Evolutionary conservation across 2,329 filamentous ascomycete genomes (phyloP), one percentile per base, ranked within the genome.

Genomic region (Epichloe festucae): DNA sequence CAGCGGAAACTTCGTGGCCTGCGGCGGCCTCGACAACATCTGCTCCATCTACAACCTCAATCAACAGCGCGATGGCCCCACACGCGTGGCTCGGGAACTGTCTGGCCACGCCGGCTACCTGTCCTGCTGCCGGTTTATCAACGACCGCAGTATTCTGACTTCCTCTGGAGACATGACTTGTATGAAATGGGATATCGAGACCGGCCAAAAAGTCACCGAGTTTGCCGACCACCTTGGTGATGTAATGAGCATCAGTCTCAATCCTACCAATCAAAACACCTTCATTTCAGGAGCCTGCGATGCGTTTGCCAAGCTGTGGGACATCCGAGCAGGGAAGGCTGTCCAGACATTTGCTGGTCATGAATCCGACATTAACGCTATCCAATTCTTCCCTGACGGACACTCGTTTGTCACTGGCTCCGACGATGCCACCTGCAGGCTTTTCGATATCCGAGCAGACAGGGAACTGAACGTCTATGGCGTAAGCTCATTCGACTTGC

Each of bases 11-110:
- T 98, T 91, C 67, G 93, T 98, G 53, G 93, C 93, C 52, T 98
- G 93, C 67, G 93, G 93, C 79, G 93, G 93, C 76, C 81, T 97
- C 57, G 93, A 98, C 73, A 98, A 98, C 73, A 97, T 98, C 67
- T 97, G 93, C 78, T 97, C 91, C 63, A 96, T 98, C 68, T 98
- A 98, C 78, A 98, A 97, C 71, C 81, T 98, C 56, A 96, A 95
- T 58, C 89, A 93, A 58, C 81, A 82, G 67, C 82, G 91, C 62
- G 93, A 98, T 70, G 93, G 91, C n/a, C 93, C 93, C 10, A 97
- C 93, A 45, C 87, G 93, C 56, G 93, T 97, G 56, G 91, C 91
- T 57, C 84, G 91, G 59, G 93, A 98, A 72, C 78, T 98, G 47
- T 97, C 93, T 35, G 93, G 93, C 43, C 93, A 98, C 69, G 95